Conservation (phyloP, 768 basidiomycete species). For the Leccinum disarticulatum region DNA sequence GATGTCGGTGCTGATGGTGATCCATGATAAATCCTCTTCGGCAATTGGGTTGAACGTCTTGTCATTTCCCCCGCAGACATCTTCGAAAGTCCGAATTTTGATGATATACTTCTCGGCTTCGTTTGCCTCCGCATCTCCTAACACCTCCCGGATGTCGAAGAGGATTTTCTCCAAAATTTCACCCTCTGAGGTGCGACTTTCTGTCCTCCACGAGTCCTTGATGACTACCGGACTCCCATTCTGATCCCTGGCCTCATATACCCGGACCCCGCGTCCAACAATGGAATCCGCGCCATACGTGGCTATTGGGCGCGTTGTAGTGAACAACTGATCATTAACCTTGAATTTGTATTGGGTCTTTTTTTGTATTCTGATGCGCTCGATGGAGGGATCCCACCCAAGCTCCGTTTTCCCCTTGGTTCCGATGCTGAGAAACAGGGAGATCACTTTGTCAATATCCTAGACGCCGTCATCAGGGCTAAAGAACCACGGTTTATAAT, state of each 20-base stretch:
- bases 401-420: not conserved
- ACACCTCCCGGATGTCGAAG: not conserved
- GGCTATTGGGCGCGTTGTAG: not conserved
- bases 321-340: not conserved
- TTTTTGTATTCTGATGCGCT: not conserved
- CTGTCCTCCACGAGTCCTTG: slow-evolving; percentile 12
- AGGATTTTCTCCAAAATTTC: not conserved
- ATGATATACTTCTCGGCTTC: not conserved
- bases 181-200: not conserved
- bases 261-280: not conserved
- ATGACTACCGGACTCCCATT: not conserved
- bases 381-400: slow-evolving; percentile 11
- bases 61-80: not conserved
- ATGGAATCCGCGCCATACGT: slow-evolving; percentile 3
- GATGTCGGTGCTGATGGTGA: too few species aligned
- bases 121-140: not conserved
- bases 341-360: slow-evolving; percentile 1
- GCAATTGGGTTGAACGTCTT: too few species aligned
- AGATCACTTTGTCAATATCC: not conserved
- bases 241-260: slow-evolving; percentile 5
- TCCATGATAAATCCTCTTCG: too few species aligned
- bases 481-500: not conserved
- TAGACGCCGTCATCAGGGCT: not conserved
- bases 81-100: not conserved
- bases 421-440: not conserved